Evolutionary conservation across 2,329 filamentous ascomycete species (phyloP), one percentile per base, ranked within the genome.

Genomic region (Beauveria asiatica): DNA sequence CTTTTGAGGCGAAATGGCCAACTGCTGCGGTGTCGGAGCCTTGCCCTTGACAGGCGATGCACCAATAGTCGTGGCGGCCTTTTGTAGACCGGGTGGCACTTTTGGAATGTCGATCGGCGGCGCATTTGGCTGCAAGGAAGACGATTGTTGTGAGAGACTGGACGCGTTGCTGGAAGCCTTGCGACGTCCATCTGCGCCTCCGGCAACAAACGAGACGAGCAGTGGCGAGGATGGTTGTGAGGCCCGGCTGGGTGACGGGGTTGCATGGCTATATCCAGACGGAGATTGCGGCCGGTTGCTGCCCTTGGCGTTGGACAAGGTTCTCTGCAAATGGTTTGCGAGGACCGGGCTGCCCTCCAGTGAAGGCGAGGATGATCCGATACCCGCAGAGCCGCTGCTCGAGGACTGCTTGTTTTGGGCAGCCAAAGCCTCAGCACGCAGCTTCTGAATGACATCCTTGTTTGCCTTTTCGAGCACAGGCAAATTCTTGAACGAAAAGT

Each of bases 391-490:
- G 9, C 74, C 74, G 55, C 76, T 75, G 1, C 80, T 68, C 4
- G 73, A 70, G 5, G 76, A 71, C 39, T 76, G 74, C 67, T 86
- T 86, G 68, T 73, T 83, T 65, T 86, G 83, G 2, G 79, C 75
- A 3, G 84, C 92, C 76, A 97, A 81, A 3, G 94, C 92, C 73
- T 97, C 92, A 23, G 92, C 91, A 11, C 92, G 87, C 61, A 99
- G 79, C 72, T 97, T 97, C 68, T 97, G 92, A 37, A 99, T 96
- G 33, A 97, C 92, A 68, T 99, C 94, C 71, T 99, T 99, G 75
- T 99, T 99, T 59, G 94, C 94, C 73, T 97, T 97, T 68, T 97
- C 94, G 19, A 99, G 80, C 21, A 97, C 93, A 0, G 93, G 92
- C 53, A 99, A 77, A 67, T 99, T 99, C 76, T 99, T 99, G 80